Conservation (phyloP, 441 rosid species). For the Iberis amara region DNA sequence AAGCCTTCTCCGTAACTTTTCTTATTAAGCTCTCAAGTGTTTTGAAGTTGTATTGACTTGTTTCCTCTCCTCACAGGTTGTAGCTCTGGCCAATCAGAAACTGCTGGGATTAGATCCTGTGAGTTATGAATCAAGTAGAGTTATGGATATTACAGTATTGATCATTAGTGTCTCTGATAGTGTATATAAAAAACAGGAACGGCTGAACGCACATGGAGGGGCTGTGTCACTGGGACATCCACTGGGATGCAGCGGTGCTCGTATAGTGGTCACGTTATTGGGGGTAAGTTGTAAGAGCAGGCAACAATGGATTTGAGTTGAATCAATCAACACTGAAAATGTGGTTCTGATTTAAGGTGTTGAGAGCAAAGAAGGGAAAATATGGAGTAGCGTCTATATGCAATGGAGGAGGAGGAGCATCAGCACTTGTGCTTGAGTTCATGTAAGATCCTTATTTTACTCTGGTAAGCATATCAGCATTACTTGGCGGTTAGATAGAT, state of each 20-base stretch:
- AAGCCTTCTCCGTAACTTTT: constrained; percentile 72
- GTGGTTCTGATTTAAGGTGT: constrained; percentile 46
- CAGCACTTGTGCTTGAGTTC: constrained; percentile 81
- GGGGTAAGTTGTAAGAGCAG: constrained; percentile 53
- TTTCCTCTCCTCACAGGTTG: constrained; percentile 50
- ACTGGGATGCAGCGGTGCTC: constrained; percentile 93
- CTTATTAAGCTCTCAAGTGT: constrained; percentile 14
- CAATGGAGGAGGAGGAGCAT: constrained; percentile 98
- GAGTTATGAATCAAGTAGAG: constrained; percentile 32
- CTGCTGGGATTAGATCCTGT: constrained; percentile 77
- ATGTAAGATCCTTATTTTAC: constrained; percentile 53
- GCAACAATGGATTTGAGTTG: constrained; percentile 8
- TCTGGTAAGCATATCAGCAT: constrained; percentile 28
- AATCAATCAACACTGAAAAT: constrained; percentile 10
- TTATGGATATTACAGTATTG: not conserved
- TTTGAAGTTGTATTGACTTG: constrained; percentile 10
- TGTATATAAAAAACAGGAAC: constrained; percentile 42
- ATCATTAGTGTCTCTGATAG: constrained; percentile 11
- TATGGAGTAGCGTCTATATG: constrained; percentile 77
- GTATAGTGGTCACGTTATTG: constrained; percentile 59
- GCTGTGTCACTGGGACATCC: constrained; percentile 96
- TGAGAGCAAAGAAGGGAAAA: constrained; percentile 75
- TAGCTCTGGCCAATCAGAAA: constrained; percentile 79
- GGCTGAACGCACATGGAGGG: constrained; percentile 76
- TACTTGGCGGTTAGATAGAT: not conserved